Conservation (phyloP, 2,329 filamentous ascomycete genomes). For the Rosellinia necatrix region DNA sequence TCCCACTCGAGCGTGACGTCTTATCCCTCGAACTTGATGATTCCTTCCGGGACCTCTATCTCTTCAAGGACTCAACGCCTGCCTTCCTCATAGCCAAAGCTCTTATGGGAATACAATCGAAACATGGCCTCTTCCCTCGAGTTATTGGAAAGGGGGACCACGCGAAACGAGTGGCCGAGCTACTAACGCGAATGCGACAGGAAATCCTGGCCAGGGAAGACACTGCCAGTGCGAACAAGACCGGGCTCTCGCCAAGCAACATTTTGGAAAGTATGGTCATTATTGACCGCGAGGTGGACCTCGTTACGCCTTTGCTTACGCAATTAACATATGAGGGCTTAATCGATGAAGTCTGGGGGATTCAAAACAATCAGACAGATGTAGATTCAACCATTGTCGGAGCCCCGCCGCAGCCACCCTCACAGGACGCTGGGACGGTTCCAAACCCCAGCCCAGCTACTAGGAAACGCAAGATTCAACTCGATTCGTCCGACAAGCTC, state of each 20-base stretch:
- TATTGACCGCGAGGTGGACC: conserved; percentile 93
- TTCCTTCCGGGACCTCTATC: conserved; percentile 83
- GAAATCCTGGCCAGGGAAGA: conserved; percentile 83
- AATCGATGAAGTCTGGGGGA: conserved; percentile 90
- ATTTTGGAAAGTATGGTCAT: conserved; percentile 90
- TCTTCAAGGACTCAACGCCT: conserved; percentile 89
- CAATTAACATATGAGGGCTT: conserved; percentile 97
- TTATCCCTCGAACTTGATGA: conserved; percentile 89
- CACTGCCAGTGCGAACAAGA: conserved; percentile 61
- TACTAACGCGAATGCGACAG: conserved; percentile 88
- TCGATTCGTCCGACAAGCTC: conserved; percentile 87
- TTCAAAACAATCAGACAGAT: conserved; percentile 90
- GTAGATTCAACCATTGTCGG: conserved; percentile 90
- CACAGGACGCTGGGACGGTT: conserved; percentile 58
- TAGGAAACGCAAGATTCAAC: conserved; percentile 82
- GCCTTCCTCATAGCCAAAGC: conserved; percentile 87
- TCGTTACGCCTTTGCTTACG: conserved; percentile 87
- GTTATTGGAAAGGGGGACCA: conserved; percentile 97
- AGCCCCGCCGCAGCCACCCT: conserved; percentile 61
- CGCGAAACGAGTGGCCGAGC: conserved; percentile 83
- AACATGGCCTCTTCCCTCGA: conserved; percentile 89
- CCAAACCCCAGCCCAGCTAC: conserved; percentile 60
- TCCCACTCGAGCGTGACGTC: conserved; percentile 88
- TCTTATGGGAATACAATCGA: conserved; percentile 90
- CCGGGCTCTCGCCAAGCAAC: conserved; percentile 81